These are phyloP conservation scores for Coniochaeta hoffmannii DNA, from an alignment of 2,329 filamentous ascomycete genomes.

Conservation along the genomic window DNA sequence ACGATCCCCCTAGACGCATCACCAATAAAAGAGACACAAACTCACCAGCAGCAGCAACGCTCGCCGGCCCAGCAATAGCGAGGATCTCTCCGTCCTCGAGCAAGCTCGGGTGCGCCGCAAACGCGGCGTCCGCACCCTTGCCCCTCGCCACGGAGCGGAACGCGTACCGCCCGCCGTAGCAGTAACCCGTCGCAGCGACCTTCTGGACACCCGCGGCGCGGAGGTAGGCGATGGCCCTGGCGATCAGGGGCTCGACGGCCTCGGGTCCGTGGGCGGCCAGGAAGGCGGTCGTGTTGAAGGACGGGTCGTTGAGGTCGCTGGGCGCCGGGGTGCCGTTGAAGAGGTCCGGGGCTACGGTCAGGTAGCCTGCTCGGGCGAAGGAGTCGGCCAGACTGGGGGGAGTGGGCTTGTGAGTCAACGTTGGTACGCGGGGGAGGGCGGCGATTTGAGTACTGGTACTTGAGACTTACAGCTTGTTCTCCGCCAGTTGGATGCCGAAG, in stretches of 20 bases:
- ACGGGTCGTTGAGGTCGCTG: conserved; percentile 24
- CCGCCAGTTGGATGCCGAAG: conserved; percentile 17
- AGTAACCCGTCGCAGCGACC: conserved; percentile 55
- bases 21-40: conserved; percentile 2
- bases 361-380: conserved; percentile 60
- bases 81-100: conserved; percentile 52
- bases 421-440: not conserved
- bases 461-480: conserved; percentile 18
- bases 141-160: conserved; percentile 44
- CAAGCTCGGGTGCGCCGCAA: conserved; percentile 57
- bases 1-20: too few species aligned
- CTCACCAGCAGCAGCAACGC: conserved; percentile 54
- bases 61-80: conserved; percentile 47
- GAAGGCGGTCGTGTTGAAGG: conserved; percentile 34
- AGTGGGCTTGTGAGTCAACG: not conserved
- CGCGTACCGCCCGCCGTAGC: conserved; percentile 54
- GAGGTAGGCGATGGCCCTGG: conserved; percentile 36
- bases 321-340: conserved; percentile 52
- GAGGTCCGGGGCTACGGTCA: conserved; percentile 58
- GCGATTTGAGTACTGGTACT: not conserved
- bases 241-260: conserved; percentile 38
- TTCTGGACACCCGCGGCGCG: conserved; percentile 40
- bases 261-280: conserved; percentile 29
- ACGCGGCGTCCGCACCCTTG: conserved; percentile 50
- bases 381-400: conserved; percentile 47